Conservation (phyloP, 2,329 filamentous ascomycete genomes). For the Paramyrothecium sp. region DNA sequence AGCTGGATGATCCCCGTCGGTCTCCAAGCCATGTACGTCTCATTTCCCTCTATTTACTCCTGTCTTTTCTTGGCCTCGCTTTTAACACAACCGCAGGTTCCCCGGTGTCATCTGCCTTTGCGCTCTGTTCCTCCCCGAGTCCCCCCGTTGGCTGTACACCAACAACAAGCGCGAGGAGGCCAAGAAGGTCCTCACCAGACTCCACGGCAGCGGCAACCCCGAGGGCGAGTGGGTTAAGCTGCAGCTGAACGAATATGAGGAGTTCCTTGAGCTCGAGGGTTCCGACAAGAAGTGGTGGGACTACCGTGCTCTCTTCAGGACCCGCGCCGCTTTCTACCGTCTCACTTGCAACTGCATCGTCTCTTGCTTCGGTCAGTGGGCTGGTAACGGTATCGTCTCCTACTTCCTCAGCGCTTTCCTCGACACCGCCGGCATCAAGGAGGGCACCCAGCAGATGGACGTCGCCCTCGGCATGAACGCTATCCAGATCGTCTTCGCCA, state of each 20-base stretch:
- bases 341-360: constrained; percentile 41
- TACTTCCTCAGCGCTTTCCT: constrained; percentile 52
- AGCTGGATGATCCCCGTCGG: constrained; percentile 39
- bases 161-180: constrained; percentile 27
- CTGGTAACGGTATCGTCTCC: constrained; percentile 28
- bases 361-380: constrained; percentile 46
- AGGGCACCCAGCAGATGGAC: constrained; percentile 36
- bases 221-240: constrained; percentile 28
- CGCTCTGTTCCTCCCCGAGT: constrained; percentile 30
- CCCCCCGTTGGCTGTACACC: constrained; percentile 38
- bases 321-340: constrained; percentile 37
- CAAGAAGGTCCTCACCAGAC: constrained; percentile 28
- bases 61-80: no score
- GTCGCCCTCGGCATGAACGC: constrained; percentile 48
- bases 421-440: constrained; percentile 46
- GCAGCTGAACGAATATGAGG: constrained; percentile 42
- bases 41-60: no score
- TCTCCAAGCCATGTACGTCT: constrained; percentile 30
- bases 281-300: constrained; percentile 48
- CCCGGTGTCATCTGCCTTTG: constrained; percentile 29
- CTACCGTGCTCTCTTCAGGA: constrained; percentile 42
- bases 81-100: constrained; percentile 19
- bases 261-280: constrained; percentile 41
- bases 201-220: constrained; percentile 42
- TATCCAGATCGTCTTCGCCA: constrained; percentile 46